Percentiles rank a stretch among this genome's conserved stretches.
phyloP scores from a whole-genome alignment of 2,329 filamentous ascomycete species.

The Phoma sp. region DNA sequence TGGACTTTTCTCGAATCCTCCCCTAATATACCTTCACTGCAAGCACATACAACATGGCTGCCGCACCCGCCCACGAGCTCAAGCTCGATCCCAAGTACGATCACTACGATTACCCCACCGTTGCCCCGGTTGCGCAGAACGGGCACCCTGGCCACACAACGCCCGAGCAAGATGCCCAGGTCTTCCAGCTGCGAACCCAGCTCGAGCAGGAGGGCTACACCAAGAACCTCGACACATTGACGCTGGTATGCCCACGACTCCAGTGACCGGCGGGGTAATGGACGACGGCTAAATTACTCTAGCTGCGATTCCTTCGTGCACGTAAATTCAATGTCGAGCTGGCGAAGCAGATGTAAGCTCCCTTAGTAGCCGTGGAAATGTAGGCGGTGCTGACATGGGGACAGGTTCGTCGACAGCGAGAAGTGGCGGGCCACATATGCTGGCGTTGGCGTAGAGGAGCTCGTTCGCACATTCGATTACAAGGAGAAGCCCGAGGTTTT shows the following conservation, averaged over 20 bases:
- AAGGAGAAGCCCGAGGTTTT: conserved; percentile 82
- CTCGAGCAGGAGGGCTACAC: conserved; percentile 84
- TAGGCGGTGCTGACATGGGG: conserved; percentile 32
- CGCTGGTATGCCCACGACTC: conserved; percentile 66
- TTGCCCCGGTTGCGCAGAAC: conserved; percentile 69
- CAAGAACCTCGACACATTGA: conserved; percentile 88
- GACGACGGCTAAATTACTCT: conserved; percentile 28
- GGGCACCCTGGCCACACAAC: conserved; percentile 92
- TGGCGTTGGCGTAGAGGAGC: conserved; percentile 70
- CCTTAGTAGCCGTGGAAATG: no score
- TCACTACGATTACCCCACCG: conserved; percentile 90
- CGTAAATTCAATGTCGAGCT: conserved; percentile 90
- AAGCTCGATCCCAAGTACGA: conserved; percentile 88
- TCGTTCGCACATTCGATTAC: conserved; percentile 83
- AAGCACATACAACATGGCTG: conserved; percentile 38
- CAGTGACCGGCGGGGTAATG: neutral
- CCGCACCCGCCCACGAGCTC: conserved; percentile 41
- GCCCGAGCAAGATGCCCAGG: conserved; percentile 84
- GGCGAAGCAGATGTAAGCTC: conserved; percentile 85
- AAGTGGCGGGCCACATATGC: conserved; percentile 88
- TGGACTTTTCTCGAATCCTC: conserved; percentile 14
- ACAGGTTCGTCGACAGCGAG: conserved; percentile 88
- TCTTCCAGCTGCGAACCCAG: conserved; percentile 81
- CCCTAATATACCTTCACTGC: conserved; percentile 3
- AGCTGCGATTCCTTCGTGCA: conserved; percentile 90